phyloP scores from a whole-genome alignment of 2,329 filamentous ascomycete genomes.

The Zasmidium citrigriseum region DNA sequence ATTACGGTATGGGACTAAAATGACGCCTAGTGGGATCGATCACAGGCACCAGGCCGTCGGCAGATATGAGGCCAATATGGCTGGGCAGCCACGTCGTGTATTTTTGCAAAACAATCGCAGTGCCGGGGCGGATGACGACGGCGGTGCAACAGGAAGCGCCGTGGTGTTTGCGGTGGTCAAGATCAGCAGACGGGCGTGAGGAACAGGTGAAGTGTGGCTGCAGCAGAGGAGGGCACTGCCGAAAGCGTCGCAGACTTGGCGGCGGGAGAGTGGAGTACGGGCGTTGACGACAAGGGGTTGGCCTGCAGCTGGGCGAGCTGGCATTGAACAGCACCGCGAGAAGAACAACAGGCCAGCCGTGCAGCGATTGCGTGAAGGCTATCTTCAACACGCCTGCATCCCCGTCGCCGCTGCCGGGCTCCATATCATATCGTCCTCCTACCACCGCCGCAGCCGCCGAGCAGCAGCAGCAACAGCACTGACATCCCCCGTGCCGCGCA shows the following conservation, averaged over 20 bases:
- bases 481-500: no score
- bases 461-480: no score
- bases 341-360: no score
- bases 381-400: no score
- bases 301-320: neutral
- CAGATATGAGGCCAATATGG: neutral
- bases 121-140: neutral
- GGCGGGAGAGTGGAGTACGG: neutral
- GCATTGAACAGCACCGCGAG: no score
- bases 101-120: neutral
- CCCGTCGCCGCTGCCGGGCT: no score
- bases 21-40: conserved; percentile 5
- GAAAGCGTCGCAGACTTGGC: neutral
- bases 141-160: neutral
- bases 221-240: neutral
- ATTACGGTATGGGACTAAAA: conserved; percentile 5
- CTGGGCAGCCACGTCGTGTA: neutral
- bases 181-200: neutral
- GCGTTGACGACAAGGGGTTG: neutral
- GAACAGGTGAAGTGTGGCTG: neutral
- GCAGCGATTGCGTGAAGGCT: neutral
- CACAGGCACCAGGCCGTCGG: neutral
- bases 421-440: no score
- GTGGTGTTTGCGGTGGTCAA: neutral
- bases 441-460: no score